These are phyloP conservation scores for Saccharomycopsis javanensis DNA, from an alignment of 805 yeast genomes.

Conservation along the genomic window DNA sequence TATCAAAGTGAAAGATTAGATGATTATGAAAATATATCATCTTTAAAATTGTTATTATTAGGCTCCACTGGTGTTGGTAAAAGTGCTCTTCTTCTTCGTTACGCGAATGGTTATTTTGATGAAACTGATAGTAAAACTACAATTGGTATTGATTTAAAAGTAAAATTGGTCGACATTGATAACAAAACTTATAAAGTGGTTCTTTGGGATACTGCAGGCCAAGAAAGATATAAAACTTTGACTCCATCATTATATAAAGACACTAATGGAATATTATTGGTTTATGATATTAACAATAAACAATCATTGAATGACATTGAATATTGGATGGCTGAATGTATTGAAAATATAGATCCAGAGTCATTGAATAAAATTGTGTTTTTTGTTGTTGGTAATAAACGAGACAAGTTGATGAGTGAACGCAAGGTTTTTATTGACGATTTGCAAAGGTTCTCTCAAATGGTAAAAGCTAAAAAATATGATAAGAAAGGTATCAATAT, in stretches of 20 bases:
- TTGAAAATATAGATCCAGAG: slow-evolving; percentile 26
- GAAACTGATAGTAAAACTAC: slow-evolving; percentile 32
- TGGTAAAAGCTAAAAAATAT: slow-evolving; percentile 24
- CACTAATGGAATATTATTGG: slow-evolving; percentile 36
- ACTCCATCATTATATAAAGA: slow-evolving; percentile 37
- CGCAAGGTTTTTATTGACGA: slow-evolving; percentile 33
- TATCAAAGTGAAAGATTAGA: slow-evolving; percentile 13
- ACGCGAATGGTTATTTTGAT: slow-evolving; percentile 30
- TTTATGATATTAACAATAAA: slow-evolving; percentile 35
- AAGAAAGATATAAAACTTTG: slow-evolving; percentile 38
- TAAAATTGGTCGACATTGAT: slow-evolving; percentile 35
- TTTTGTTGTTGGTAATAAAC: slow-evolving; percentile 38
- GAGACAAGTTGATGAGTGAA: slow-evolving; percentile 23
- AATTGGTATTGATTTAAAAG: slow-evolving; percentile 39
- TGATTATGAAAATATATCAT: slow-evolving; percentile 16
- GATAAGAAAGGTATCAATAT: slow-evolving; percentile 25
- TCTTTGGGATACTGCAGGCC: slow-evolving; percentile 45
- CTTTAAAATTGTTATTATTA: slow-evolving; percentile 29
- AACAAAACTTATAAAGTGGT: slow-evolving; percentile 35
- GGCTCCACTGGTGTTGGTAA: slow-evolving; percentile 43
- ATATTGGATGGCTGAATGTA: slow-evolving; percentile 36
- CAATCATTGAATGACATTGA: slow-evolving; percentile 30
- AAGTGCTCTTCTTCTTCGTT: slow-evolving; percentile 36
- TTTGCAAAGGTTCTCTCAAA: slow-evolving; percentile 27
- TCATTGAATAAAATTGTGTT: slow-evolving; percentile 24